phyloP scores from a whole-genome alignment of 352 stramenopile species.

The Globisporangium uncinulatum region DNA sequence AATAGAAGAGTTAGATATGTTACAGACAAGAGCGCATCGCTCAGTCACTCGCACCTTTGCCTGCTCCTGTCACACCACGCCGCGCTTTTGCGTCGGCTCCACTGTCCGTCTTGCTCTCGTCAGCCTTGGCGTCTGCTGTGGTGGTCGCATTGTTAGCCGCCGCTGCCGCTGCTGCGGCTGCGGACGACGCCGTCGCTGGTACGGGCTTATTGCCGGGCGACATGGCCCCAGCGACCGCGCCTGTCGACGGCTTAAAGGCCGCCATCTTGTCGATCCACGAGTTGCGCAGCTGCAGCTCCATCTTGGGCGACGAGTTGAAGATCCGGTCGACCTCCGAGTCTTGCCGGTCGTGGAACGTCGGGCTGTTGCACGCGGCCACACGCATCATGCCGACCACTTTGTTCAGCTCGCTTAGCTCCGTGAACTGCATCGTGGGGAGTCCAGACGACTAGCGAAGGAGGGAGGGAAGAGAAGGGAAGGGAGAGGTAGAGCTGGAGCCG shows the following conservation, averaged over 20 bases:
- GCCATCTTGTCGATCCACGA: slow-evolving; percentile 88
- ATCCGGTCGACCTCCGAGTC: slow-evolving; percentile 88
- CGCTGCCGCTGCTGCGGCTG: not conserved
- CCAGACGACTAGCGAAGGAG: not conserved
- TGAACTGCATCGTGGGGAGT: slow-evolving; percentile 70
- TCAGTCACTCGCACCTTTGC: slow-evolving; percentile 7
- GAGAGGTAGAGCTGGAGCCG: too few relatives aligned
- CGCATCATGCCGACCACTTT: slow-evolving; percentile 81
- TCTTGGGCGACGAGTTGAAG: slow-evolving; percentile 88
- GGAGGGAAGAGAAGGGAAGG: not conserved
- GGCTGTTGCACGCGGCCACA: slow-evolving; percentile 75
- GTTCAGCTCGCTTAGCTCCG: slow-evolving; percentile 84
- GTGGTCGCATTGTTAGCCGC: slow-evolving; percentile 2
- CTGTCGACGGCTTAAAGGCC: slow-evolving; percentile 53
- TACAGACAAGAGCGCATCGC: too few relatives aligned
- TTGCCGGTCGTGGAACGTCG: slow-evolving; percentile 85
- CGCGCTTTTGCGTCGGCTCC: slow-evolving; percentile 14
- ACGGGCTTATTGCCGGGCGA: slow-evolving; percentile 46
- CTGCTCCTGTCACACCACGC: not conserved
- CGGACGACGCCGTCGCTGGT: slow-evolving; percentile 5
- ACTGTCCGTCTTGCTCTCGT: slow-evolving; percentile 7
- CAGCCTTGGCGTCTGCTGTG: slow-evolving; percentile 2
- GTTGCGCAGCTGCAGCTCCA: slow-evolving; percentile 80
- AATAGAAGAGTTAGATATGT: too few relatives aligned
- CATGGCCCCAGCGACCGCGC: slow-evolving; percentile 13